Conservation (phyloP, 768 basidiomycete species). For the Pholiota molesta region DNA sequence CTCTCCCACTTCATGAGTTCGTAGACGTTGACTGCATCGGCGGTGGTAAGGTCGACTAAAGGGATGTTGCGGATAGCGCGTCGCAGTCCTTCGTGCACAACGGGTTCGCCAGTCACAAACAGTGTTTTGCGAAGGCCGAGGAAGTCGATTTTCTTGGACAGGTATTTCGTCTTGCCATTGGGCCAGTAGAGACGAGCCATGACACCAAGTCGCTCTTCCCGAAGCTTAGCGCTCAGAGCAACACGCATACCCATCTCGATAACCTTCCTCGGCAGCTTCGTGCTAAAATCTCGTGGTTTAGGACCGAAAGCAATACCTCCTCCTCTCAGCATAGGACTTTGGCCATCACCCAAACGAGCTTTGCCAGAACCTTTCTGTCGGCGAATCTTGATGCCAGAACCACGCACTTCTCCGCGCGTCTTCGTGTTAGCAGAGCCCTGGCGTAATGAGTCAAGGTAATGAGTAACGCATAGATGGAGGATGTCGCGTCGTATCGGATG, state of each 20-base stretch:
- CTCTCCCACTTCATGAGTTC: slow-evolving; percentile 85
- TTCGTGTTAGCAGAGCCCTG: slow-evolving; percentile 93
- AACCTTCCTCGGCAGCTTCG: slow-evolving; percentile 91
- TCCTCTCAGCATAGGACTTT: slow-evolving; percentile 85
- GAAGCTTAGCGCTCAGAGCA: slow-evolving; percentile 82
- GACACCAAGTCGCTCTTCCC: slow-evolving; percentile 73
- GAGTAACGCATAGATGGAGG: slow-evolving; percentile 88
- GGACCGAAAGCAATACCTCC: slow-evolving; percentile 94
- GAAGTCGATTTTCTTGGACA: slow-evolving; percentile 61
- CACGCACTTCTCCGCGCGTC: slow-evolving; percentile 87
- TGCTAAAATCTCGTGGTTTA: slow-evolving; percentile 89
- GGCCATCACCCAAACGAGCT: slow-evolving; percentile 88
- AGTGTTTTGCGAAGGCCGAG: slow-evolving; percentile 75
- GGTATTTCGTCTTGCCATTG: slow-evolving; percentile 68
- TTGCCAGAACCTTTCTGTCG: slow-evolving; percentile 90
- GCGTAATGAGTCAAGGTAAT: slow-evolving; percentile 86
- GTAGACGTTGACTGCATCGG: slow-evolving; percentile 74
- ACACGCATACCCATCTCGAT: slow-evolving; percentile 92
- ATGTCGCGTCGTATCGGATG: slow-evolving; percentile 91
- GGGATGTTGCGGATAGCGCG: slow-evolving; percentile 73
- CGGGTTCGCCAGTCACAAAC: slow-evolving; percentile 69
- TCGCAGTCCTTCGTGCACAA: slow-evolving; percentile 55
- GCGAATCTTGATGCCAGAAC: slow-evolving; percentile 87
- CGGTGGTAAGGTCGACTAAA: slow-evolving; percentile 64
- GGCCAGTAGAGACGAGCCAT: slow-evolving; percentile 76